Percentiles rank a stretch among this genome's conserved stretches.
Evolutionary conservation across 1,284 basidiomycete genomes (phyloP).

Genomic region (Sanghuangporus sanghuang): DNA sequence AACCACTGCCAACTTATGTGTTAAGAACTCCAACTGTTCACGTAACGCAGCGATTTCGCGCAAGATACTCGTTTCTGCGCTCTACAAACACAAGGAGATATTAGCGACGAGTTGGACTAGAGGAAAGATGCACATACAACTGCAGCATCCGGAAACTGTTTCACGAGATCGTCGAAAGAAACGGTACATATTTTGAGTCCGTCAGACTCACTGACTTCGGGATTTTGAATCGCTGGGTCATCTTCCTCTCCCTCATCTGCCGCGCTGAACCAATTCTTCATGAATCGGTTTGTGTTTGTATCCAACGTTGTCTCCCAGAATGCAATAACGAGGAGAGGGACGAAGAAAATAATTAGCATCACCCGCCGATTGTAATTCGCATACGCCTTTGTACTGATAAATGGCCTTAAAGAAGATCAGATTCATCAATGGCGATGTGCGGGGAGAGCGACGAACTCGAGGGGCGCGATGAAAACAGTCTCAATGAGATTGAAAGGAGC

Average conservation of each 20-base stretch:
- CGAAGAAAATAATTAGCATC: conserved; percentile 76
- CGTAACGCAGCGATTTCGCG: conserved; percentile 59
- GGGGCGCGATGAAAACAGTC: conserved; percentile 71
- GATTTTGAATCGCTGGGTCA: conserved; percentile 49
- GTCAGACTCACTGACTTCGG: conserved; percentile 56
- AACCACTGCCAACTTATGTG: not conserved
- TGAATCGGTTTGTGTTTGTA: conserved; percentile 50
- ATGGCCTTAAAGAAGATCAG: conserved; percentile 32
- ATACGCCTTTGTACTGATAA: conserved; percentile 47
- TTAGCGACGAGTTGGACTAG: not conserved
- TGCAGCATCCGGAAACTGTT: conserved; percentile 71
- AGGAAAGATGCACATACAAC: conserved; percentile 44
- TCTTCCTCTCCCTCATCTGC: conserved; percentile 66
- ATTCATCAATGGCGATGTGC: not conserved
- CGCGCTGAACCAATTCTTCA: conserved; percentile 62
- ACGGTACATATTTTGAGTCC: conserved; percentile 70
- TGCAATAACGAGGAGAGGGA: conserved; percentile 73
- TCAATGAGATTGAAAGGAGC: conserved; percentile 82
- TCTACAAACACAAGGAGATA: conserved; percentile 36
- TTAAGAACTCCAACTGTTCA: conserved; percentile 40
- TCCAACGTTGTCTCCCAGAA: conserved; percentile 66
- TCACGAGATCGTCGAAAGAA: conserved; percentile 70
- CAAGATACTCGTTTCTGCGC: conserved; percentile 63
- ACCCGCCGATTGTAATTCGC: conserved; percentile 69
- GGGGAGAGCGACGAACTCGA: conserved; percentile 57